Percentiles rank a stretch among this genome's conserved stretches.
Evolutionary conservation across 345 rosid genomes (phyloP).

Genomic region (Sonneratia caseolaris): DNA sequence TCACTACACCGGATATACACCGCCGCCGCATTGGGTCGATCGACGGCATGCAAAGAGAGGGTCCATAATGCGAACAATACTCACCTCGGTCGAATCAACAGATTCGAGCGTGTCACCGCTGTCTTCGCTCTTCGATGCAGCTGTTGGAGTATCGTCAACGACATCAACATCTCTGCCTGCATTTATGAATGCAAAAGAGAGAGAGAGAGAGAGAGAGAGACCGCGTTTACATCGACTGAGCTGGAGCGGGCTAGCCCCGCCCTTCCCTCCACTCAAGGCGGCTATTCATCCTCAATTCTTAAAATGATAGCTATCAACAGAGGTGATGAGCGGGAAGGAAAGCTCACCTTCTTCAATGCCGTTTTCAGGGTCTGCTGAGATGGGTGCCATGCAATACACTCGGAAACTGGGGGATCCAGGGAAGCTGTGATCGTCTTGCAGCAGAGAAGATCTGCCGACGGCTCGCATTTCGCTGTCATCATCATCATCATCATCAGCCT

Average conservation of each 20-base stretch:
- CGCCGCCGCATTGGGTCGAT: no score
- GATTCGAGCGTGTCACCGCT: neutral
- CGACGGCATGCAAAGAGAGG: neutral
- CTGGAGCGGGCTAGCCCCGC: no score
- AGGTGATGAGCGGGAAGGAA: neutral
- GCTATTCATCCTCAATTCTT: neutral
- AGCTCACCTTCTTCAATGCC: constrained; percentile 13
- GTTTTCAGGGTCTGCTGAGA: constrained; percentile 1
- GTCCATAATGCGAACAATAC: neutral
- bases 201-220: no score
- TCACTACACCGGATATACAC: no score
- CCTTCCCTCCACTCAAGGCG: neutral
- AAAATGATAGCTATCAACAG: neutral
- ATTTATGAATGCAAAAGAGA: neutral
- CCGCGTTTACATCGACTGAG: no score
- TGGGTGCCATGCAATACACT: constrained; percentile 22
- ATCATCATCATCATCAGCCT: neutral
- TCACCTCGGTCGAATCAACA: neutral
- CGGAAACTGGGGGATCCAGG: constrained; percentile 39
- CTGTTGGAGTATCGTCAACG: neutral
- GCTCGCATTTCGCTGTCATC: constrained; percentile 4
- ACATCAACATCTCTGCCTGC: neutral
- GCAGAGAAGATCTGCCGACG: neutral
- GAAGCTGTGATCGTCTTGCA: neutral
- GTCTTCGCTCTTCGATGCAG: neutral